Evolutionary conservation across 2,329 filamentous ascomycete genomes (phyloP), one percentile per base, ranked within the genome.

Genomic region (Graphilbum fragrans): DNA sequence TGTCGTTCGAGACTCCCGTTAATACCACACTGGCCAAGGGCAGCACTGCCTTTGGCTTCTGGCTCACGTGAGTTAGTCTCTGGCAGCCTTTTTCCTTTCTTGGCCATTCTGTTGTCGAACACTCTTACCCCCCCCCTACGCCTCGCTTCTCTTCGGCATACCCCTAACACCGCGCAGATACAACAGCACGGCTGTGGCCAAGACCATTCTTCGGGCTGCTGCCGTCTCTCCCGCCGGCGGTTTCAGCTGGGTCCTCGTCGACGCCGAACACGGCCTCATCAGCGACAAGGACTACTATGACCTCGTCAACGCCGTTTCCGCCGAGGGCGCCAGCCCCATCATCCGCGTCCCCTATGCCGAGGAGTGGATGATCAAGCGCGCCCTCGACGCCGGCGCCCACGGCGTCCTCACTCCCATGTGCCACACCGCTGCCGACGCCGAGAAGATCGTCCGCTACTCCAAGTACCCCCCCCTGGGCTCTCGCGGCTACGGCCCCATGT

Each of bases 291-390:
- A 62, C 41, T 61, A 61, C 45, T 61, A 61, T 36, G 58, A 59
- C 21, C 45, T 50, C 18, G 42, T 31, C 31, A 43, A 45, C 33
- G 64, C 63, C 9, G 59, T 67, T 47, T 58, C 62, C 10, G 54
- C 56, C 17, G 56, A 55, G 36, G 60, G 62, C 19, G 60, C 62
- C 31, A 65, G 62, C 45, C 47, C 49, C 42, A 58, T 67, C 41
- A 62, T 67, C 18, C 55, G 59, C 39, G 67, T 77, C 34, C 63
- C 70, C 14, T 70, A 69, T 21, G 73, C 73, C 42, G 70, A 77
- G 56, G 62, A 67, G 37, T 77, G 71, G 72, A 74, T 76, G 71
- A 70, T 77, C 44, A 77, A 78, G 53, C 60, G 73, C 39, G 74
- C 74, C 11, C 62, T 79, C 31, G 74, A 78, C 49, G 59, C 70